A percentile compares a stretch with the other conserved stretches of the same genome.
These are phyloP conservation scores for Leccinum rimulosum DNA, from an alignment of 768 basidiomycete species.

Conservation along the genomic window DNA sequence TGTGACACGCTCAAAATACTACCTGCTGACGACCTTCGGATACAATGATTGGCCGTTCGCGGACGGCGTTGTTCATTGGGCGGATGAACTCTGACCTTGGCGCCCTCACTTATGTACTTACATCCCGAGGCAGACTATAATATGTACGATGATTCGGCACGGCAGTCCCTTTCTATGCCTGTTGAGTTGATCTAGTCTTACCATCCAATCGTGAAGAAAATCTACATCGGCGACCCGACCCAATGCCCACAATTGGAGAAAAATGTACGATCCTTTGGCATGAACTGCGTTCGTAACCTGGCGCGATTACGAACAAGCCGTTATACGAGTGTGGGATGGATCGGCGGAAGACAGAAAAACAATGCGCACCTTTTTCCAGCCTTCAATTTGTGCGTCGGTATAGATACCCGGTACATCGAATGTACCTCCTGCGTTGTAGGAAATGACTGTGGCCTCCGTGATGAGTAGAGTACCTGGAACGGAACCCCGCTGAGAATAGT, in stretches of 20 bases:
- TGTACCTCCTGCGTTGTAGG: conserved; percentile 46
- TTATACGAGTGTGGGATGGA: background rate
- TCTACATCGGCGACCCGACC: conserved; percentile 46
- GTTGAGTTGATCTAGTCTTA: too few relatives aligned
- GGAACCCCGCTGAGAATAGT: conserved; percentile 48
- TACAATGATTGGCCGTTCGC: too few relatives aligned
- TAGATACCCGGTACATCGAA: conserved; percentile 61
- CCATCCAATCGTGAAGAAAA: too few relatives aligned
- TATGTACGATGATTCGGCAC: too few relatives aligned
- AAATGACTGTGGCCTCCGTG: conserved; percentile 56
- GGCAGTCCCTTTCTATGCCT: too few relatives aligned
- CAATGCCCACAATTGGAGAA: conserved; percentile 52
- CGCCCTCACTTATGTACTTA: too few relatives aligned
- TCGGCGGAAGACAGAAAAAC: background rate
- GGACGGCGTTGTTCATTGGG: too few relatives aligned
- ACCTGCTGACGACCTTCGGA: too few relatives aligned
- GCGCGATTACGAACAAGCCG: background rate
- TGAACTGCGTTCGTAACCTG: conserved; percentile 60
- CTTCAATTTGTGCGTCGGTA: conserved; percentile 52
- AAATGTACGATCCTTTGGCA: conserved; percentile 46
- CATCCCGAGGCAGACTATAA: too few relatives aligned
- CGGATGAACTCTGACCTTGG: too few relatives aligned
- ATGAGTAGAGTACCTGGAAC: conserved; percentile 54
- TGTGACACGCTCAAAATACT: too few relatives aligned
- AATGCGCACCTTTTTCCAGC: conserved; percentile 45